These are phyloP conservation scores for Cutaneotrichosporon sp. DNA, from an alignment of 1,284 basidiomycete species.

Conservation along the genomic window DNA sequence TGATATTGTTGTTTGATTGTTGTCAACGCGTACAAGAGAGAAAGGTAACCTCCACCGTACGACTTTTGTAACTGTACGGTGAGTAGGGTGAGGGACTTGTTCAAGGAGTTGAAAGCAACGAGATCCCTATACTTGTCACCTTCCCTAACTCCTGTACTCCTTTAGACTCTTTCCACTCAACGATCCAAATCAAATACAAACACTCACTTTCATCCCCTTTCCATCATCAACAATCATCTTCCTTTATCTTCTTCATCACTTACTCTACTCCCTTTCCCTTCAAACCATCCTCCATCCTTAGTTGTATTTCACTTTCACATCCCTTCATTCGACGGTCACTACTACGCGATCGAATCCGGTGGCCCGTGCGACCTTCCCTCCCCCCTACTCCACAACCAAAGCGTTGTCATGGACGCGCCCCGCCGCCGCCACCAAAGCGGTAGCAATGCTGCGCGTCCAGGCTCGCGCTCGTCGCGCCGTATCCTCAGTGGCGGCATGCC, in stretches of 20 bases:
- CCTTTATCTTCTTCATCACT: not conserved
- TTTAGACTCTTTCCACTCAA: not conserved
- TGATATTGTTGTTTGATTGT: not conserved
- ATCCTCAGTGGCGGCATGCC: conserved; percentile 27
- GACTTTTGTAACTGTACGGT: too few species aligned
- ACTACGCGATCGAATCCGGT: not conserved
- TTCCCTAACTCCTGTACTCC: not conserved
- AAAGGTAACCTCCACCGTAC: not conserved
- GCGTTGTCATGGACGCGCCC: conserved; percentile 9
- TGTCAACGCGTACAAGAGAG: not conserved
- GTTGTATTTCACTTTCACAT: not conserved
- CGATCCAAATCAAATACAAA: not conserved
- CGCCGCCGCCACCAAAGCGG: conserved; percentile 14
- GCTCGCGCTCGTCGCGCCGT: conserved; percentile 24
- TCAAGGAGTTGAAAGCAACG: not conserved
- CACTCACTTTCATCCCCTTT: too few species aligned
- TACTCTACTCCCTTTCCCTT: not conserved
- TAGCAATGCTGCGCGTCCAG: conserved; percentile 15
- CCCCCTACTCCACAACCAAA: not conserved
- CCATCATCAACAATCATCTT: not conserved
- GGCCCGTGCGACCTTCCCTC: conserved; percentile 6
- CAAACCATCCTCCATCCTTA: not conserved
- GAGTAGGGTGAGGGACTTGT: too few species aligned
- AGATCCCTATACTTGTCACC: not conserved
- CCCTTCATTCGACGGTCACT: not conserved